Percentiles rank a stretch among this genome's conserved stretches.
Evolutionary conservation across 768 basidiomycete genomes (phyloP).

Genomic region (Favolaschia claudopus): DNA sequence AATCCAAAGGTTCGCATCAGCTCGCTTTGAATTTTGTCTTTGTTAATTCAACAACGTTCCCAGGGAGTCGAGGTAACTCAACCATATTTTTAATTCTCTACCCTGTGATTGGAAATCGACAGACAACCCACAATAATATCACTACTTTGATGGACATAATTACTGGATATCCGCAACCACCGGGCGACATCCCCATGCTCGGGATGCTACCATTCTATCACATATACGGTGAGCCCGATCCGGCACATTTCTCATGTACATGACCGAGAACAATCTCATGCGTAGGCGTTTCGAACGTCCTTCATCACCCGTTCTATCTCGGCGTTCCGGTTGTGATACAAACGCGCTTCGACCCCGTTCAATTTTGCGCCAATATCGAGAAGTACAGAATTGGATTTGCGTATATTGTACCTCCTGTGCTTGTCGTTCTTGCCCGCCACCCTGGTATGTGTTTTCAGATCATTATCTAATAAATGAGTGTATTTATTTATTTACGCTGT

Average conservation of each 20-base stretch:
- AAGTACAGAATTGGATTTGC: constrained; percentile 51
- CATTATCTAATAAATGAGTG: background rate
- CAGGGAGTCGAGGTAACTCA: constrained; percentile 23
- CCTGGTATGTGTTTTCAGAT: constrained; percentile 45
- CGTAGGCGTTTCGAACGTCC: background rate
- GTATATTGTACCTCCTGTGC: constrained; percentile 64
- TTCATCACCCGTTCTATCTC: constrained; percentile 42
- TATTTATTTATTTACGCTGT: no score
- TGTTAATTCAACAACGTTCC: background rate
- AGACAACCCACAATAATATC: constrained; percentile 63
- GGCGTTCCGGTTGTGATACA: constrained; percentile 50
- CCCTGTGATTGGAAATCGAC: background rate
- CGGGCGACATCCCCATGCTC: constrained; percentile 51
- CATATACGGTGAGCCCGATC: constrained; percentile 32
- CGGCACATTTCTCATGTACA: constrained; percentile 40
- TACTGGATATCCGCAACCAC: constrained; percentile 36
- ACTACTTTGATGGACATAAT: constrained; percentile 54
- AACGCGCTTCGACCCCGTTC: constrained; percentile 56
- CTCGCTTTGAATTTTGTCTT: background rate
- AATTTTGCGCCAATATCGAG: constrained; percentile 56
- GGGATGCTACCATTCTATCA: constrained; percentile 55
- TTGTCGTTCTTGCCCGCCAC: constrained; percentile 61
- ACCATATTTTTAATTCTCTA: background rate
- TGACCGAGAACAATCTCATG: constrained; percentile 1
- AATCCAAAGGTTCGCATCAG: constrained; percentile 56